Evolutionary conservation across 805 yeast genomes (phyloP).

Genomic region (Hanseniaspora lindneri): DNA sequence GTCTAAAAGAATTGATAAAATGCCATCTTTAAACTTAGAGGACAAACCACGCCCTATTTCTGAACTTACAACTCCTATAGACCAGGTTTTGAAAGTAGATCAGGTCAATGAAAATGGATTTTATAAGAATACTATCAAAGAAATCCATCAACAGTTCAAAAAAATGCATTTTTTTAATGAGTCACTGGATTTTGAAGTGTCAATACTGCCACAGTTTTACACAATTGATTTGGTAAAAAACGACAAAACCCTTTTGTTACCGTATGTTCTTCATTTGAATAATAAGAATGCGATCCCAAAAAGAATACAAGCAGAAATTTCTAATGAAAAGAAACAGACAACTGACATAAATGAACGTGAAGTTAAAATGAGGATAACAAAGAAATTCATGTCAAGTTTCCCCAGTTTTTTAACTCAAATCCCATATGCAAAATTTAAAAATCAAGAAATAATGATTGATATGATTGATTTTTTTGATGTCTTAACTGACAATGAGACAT

Average conservation of each 20-base stretch:
- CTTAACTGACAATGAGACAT: neutral
- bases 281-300: neutral
- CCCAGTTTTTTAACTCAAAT: neutral
- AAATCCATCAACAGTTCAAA: neutral
- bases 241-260: neutral
- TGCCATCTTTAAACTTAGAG: too few species aligned
- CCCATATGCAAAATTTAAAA: neutral
- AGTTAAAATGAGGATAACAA: conserved; percentile 1
- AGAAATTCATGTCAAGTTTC: neutral
- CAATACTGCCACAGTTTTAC: conserved; percentile 10
- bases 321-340: neutral
- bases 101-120: conserved; percentile 13
- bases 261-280: conserved; percentile 3
- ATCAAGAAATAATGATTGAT: neutral
- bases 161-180: neutral
- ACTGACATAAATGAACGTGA: neutral
- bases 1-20: too few species aligned
- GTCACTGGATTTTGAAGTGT: neutral
- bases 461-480: conserved; percentile 12
- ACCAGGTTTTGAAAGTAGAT: neutral
- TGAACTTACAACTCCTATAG: conserved; percentile 16
- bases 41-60: conserved; percentile 1
- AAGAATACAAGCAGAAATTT: neutral
- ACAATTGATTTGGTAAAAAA: neutral
- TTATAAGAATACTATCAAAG: neutral